These are phyloP conservation scores for Paracorniculantispora psalliotae DNA, from an alignment of 2,329 filamentous ascomycete species.

Conservation along the genomic window DNA sequence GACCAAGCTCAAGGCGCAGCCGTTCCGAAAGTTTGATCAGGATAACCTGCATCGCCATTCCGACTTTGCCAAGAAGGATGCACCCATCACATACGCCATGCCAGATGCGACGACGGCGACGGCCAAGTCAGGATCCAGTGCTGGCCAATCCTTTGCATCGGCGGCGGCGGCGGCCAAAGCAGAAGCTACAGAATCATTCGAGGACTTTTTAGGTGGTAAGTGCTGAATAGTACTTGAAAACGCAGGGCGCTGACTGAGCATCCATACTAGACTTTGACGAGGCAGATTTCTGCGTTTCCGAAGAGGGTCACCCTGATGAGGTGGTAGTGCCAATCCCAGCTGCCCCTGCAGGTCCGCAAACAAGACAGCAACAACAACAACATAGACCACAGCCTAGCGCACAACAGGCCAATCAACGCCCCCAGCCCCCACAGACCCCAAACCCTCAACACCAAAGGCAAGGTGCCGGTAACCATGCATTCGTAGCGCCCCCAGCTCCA, in stretches of 20 bases:
- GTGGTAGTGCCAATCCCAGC: constrained; percentile 31
- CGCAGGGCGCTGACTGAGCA: background rate
- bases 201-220: constrained; percentile 47
- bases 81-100: background rate
- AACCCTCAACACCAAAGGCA: constrained; percentile 2
- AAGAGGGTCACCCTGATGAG: constrained; percentile 72
- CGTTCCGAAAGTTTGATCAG: constrained; percentile 68
- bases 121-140: background rate
- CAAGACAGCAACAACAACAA: background rate
- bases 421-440: constrained; percentile 11
- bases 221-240: background rate
- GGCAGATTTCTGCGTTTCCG: constrained; percentile 65
- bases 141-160: constrained; percentile 37
- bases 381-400: background rate
- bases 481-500: background rate
- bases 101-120: background rate
- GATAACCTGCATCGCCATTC: constrained; percentile 76
- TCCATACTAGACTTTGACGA: constrained; percentile 61
- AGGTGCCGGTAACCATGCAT: background rate
- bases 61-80: constrained; percentile 64
- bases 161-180: background rate
- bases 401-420: background rate
- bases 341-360: background rate
- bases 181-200: constrained; percentile 38
- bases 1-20: constrained; percentile 78